A percentile compares a stretch with the other conserved stretches of the same genome.
Evolutionary conservation across 495 filamentous ascomycete species (phyloP).

Genomic region (Halenospora varia): DNA sequence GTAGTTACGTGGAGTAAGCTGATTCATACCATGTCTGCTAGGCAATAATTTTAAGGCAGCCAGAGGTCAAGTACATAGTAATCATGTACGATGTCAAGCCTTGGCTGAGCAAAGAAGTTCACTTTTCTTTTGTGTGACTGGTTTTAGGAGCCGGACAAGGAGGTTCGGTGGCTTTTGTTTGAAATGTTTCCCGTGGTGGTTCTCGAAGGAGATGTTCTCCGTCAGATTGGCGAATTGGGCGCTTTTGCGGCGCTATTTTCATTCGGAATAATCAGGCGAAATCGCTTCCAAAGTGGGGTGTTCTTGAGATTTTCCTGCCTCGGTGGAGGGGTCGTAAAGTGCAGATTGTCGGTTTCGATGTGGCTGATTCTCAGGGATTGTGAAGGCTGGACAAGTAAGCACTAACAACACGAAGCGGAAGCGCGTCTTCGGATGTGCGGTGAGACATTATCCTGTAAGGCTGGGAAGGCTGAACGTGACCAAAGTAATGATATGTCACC

Average conservation of each 20-base stretch:
- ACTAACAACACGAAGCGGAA: background rate
- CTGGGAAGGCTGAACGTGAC: background rate
- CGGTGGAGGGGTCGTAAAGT: background rate
- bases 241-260: background rate
- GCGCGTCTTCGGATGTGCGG: background rate
- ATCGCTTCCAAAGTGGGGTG: slow-evolving; percentile 19
- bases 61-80: background rate
- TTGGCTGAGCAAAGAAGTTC: background rate
- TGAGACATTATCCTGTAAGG: background rate
- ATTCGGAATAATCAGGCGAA: slow-evolving; percentile 7
- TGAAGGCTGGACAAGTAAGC: background rate
- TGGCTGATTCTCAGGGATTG: background rate
- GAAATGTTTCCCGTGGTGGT: background rate
- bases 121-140: background rate
- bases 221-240: background rate
- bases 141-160: background rate
- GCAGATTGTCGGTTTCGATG: background rate
- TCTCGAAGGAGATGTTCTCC: too few species aligned
- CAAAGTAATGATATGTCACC: background rate
- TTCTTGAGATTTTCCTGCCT: background rate
- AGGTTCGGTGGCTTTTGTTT: background rate
- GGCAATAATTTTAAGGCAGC: background rate
- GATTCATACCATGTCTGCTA: background rate
- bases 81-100: background rate
- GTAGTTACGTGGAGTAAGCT: background rate